A percentile compares a stretch with the other conserved stretches of the same genome.
Evolutionary conservation across 306 rosid genomes (phyloP).

Genomic region (Trifolium dubium): DNA sequence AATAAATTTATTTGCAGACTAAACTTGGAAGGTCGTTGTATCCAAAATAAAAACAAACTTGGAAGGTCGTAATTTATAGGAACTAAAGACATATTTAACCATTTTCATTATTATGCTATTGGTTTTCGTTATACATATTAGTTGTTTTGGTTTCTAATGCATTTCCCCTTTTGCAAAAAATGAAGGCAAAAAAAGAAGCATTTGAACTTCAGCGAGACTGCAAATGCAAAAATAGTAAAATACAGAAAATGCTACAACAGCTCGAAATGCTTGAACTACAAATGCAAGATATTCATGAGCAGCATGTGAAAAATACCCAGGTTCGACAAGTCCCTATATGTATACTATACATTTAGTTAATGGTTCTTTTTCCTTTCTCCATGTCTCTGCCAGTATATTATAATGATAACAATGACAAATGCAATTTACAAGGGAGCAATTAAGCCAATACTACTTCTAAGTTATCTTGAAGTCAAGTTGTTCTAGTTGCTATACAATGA

Average conservation of each 20-base stretch:
- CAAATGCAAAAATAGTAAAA: slow-evolving; percentile 46
- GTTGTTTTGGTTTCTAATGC: slow-evolving; percentile 28
- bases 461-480: neutral
- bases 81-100: neutral
- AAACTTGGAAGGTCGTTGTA: neutral
- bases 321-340: slow-evolving; percentile 51
- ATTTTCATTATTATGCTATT: slow-evolving; percentile 15
- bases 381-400: neutral
- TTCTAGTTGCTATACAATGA: neutral
- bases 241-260: slow-evolving; percentile 52
- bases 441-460: neutral
- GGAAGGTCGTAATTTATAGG: neutral
- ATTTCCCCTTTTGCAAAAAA: slow-evolving; percentile 16
- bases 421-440: neutral
- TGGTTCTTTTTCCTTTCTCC: neutral
- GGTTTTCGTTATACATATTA: slow-evolving; percentile 22
- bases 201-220: slow-evolving; percentile 61
- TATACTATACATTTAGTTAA: slow-evolving; percentile 10
- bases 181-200: slow-evolving; percentile 71
- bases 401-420: neutral
- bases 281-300: slow-evolving; percentile 66
- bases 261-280: slow-evolving; percentile 64
- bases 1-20: neutral
- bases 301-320: slow-evolving; percentile 71
- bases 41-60: neutral